These are phyloP conservation scores for Escallonia rubra DNA, from an alignment of 129 eudicot species.

Conservation along the genomic window DNA sequence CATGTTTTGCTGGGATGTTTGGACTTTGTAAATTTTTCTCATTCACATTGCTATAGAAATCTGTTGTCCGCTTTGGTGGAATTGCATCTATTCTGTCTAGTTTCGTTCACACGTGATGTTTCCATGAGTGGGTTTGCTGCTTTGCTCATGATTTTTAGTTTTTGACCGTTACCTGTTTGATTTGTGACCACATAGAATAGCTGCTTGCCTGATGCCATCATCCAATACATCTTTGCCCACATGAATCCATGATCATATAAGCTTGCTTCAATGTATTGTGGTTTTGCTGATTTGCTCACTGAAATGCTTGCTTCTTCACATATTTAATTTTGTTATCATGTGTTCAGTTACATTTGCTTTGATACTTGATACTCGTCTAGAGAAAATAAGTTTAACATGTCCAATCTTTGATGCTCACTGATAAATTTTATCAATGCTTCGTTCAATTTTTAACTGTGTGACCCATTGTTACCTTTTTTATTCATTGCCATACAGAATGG, in stretches of 20 bases:
- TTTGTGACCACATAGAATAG: too few relatives aligned
- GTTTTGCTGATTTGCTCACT: not conserved
- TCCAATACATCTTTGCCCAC: not conserved
- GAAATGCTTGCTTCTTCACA: not conserved
- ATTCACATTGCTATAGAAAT: too few relatives aligned
- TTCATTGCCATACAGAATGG: slow-evolving; percentile 53
- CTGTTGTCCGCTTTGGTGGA: too few relatives aligned
- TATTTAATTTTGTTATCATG: not conserved
- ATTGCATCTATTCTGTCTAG: too few relatives aligned
- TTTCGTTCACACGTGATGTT: too few relatives aligned
- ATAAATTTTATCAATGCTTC: not conserved
- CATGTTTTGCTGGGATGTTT: too few relatives aligned
- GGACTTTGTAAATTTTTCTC: too few relatives aligned
- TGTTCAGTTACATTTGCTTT: not conserved
- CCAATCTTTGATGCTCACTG: not conserved
- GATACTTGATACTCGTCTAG: not conserved
- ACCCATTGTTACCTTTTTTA: slow-evolving; percentile 24
- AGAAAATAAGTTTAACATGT: not conserved
- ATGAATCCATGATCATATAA: not conserved
- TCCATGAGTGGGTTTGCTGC: too few relatives aligned
- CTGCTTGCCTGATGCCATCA: too few relatives aligned
- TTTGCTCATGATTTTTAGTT: too few relatives aligned
- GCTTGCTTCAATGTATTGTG: not conserved
- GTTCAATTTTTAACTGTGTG: not conserved
- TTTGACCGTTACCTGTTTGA: too few relatives aligned